Evolutionary conservation across 208 protist species (phyloP).

Genomic region (Acanthamoeba royreba): DNA sequence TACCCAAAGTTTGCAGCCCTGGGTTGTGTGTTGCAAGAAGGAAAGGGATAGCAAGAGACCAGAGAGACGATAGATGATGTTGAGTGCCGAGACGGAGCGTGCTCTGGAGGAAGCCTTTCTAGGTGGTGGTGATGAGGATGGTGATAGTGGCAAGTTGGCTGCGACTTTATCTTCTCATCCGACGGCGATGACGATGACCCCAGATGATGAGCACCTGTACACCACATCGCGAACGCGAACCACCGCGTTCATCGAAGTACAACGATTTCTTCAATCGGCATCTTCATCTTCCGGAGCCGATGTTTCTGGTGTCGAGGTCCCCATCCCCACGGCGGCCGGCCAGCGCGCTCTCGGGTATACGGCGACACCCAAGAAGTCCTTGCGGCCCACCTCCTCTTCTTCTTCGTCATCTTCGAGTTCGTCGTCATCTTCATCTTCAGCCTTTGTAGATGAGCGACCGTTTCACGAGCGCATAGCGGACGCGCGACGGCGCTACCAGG

Average conservation of each 20-base stretch:
- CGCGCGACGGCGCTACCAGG: not conserved
- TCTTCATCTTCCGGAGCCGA: not conserved
- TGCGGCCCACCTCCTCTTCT: not conserved
- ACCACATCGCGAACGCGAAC: not conserved
- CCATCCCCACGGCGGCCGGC: not conserved
- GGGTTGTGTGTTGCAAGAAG: not conserved
- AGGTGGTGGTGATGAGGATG: no score
- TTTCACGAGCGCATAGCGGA: slow-evolving; percentile 2
- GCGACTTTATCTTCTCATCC: no score
- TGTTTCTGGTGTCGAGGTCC: not conserved
- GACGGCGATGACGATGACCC: not conserved
- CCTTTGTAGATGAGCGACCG: not conserved
- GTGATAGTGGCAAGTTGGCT: no score
- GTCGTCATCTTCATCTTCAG: not conserved
- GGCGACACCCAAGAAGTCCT: not conserved
- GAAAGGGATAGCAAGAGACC: no score
- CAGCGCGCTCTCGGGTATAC: not conserved
- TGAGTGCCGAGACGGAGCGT: not conserved
- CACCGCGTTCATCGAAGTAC: not conserved
- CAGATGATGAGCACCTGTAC: not conserved
- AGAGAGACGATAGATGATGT: no score
- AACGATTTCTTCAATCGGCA: not conserved
- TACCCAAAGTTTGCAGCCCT: not conserved
- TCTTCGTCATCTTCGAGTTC: not conserved
- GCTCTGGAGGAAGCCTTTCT: not conserved